These are phyloP conservation scores for Astrephomene gubernaculifera DNA, from an alignment of 139 green algal species.

Conservation along the genomic window DNA sequence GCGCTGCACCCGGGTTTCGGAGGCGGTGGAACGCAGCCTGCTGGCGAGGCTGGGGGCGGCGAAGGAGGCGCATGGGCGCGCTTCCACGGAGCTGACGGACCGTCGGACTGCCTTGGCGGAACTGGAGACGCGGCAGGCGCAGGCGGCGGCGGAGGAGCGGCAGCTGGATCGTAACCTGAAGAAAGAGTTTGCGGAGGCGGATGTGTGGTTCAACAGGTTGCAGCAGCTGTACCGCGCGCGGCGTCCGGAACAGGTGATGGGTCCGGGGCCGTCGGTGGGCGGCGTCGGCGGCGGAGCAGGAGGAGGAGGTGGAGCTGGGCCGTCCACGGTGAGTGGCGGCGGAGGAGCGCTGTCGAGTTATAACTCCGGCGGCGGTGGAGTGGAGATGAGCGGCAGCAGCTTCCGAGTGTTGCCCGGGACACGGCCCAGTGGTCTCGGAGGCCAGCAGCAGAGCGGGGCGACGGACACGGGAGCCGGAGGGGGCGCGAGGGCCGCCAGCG, in stretches of 20 bases:
- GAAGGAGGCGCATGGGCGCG: conserved; percentile 37
- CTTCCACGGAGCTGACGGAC: conserved; percentile 34
- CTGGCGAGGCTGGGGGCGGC: conserved; percentile 6
- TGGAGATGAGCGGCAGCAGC: neutral
- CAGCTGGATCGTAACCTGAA: conserved; percentile 57
- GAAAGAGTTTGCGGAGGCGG: conserved; percentile 58
- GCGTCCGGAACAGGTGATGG: conserved; percentile 24
- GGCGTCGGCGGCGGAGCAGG: neutral
- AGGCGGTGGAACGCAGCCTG: conserved; percentile 14
- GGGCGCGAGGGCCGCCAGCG: neutral
- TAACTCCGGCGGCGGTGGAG: neutral
- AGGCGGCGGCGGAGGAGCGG: conserved; percentile 47
- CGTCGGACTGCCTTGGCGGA: conserved; percentile 17
- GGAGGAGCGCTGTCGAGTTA: neutral
- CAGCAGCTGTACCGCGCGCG: conserved; percentile 57
- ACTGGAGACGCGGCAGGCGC: conserved; percentile 5
- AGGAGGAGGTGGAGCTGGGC: no score
- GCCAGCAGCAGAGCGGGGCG: neutral
- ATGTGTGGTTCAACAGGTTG: conserved; percentile 41
- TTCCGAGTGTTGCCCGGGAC: neutral
- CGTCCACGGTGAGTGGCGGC: no score
- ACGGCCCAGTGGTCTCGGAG: neutral
- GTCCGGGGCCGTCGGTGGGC: no score
- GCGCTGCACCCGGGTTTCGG: neutral
- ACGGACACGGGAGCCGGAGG: neutral